These are phyloP conservation scores for Aureobasidium sp. DNA, from an alignment of 2,329 filamentous ascomycete species.

Conservation along the genomic window DNA sequence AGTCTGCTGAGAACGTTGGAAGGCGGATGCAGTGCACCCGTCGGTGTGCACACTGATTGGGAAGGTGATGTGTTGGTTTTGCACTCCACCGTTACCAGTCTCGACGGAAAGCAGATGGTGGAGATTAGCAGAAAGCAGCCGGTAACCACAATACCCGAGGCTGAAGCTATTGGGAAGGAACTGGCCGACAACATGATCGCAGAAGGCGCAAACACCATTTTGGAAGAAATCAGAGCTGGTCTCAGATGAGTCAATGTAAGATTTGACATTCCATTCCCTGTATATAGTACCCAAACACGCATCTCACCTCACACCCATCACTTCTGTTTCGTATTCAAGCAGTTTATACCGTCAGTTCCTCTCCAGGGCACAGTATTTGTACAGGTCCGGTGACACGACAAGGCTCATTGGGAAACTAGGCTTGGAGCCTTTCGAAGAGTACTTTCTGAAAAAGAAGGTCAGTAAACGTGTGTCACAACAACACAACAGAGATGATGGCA, in stretches of 20 bases:
- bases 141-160: slow-evolving; percentile 52
- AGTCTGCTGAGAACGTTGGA: slow-evolving; percentile 77
- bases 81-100: slow-evolving; percentile 66
- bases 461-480: background rate
- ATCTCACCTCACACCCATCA: background rate
- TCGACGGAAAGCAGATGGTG: slow-evolving; percentile 65
- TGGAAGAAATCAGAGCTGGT: slow-evolving; percentile 44
- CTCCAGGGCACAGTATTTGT: background rate
- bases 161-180: slow-evolving; percentile 62
- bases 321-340: background rate
- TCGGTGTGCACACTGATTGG: slow-evolving; percentile 61
- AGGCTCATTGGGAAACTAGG: background rate
- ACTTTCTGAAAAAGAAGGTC: background rate
- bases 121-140: slow-evolving; percentile 49
- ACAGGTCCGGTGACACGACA: background rate
- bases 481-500: background rate
- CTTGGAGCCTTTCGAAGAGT: background rate
- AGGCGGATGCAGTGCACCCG: slow-evolving; percentile 86
- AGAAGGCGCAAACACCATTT: slow-evolving; percentile 67
- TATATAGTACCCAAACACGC: background rate
- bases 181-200: slow-evolving; percentile 62
- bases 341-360: background rate
- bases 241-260: background rate
- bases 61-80: slow-evolving; percentile 52
- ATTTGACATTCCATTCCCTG: background rate